Percentiles rank a stretch among this genome's conserved stretches.
Evolutionary conservation across 192 early-diverging fungal genomes (phyloP).

Genomic region (Podila epicladia): DNA sequence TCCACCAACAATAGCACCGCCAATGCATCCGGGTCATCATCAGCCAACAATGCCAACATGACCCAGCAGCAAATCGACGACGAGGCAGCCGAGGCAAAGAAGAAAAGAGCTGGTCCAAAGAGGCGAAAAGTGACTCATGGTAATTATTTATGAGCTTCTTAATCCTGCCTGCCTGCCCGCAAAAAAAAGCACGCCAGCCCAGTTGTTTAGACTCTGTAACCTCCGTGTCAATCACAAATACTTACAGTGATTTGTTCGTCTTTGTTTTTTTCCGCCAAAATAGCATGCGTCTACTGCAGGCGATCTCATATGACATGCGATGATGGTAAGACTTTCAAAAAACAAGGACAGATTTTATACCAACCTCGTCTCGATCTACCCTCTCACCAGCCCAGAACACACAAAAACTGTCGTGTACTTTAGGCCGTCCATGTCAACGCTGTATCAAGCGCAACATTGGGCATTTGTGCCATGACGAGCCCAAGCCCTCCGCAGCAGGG

Average conservation of each 20-base stretch:
- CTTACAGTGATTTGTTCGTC: no score
- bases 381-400: neutral
- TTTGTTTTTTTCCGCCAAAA: no score
- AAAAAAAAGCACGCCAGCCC: neutral
- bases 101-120: conserved; percentile 67
- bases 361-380: neutral
- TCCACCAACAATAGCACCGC: neutral
- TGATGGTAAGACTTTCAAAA: conserved; percentile 57
- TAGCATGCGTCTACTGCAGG: conserved; percentile 95
- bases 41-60: neutral
- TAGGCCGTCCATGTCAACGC: conserved; percentile 90
- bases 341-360: neutral
- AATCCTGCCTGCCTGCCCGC: neutral
- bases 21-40: neutral
- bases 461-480: conserved; percentile 92
- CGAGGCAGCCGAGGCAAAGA: conserved; percentile 58
- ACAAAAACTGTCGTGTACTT: neutral
- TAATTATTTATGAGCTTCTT: conserved; percentile 14
- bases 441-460: conserved; percentile 96
- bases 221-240: no score
- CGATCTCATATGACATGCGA: conserved; percentile 98
- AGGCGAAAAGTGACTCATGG: conserved; percentile 71
- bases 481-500: conserved; percentile 55
- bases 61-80: conserved; percentile 29
- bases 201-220: no score